A percentile compares a stretch with the other conserved stretches of the same genome.
These are phyloP conservation scores for Calonectria multiphialidica DNA, from an alignment of 2,329 filamentous ascomycete species.

Conservation along the genomic window DNA sequence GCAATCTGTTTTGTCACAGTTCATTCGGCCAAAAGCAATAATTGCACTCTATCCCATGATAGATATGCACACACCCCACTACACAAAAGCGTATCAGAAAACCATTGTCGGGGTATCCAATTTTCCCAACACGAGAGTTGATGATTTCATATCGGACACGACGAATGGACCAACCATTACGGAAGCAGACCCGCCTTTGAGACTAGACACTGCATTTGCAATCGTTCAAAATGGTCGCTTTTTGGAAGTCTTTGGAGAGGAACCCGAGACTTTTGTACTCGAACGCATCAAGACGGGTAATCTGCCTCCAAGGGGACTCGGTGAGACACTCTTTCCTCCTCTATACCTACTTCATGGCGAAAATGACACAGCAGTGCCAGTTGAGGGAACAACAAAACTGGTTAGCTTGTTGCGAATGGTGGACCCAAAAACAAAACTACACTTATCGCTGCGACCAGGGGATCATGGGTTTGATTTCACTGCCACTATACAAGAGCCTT, in stretches of 20 bases:
- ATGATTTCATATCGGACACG: neutral
- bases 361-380: neutral
- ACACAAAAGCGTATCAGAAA: slow-evolving; percentile 1
- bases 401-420: neutral
- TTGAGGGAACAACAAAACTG: slow-evolving; percentile 1
- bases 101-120: slow-evolving; percentile 12
- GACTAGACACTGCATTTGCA: neutral
- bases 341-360: neutral
- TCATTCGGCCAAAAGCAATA: slow-evolving; percentile 3
- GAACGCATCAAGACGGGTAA: neutral
- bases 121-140: neutral
- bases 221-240: slow-evolving; percentile 13
- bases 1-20: neutral
- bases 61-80: neutral
- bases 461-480: slow-evolving; percentile 11
- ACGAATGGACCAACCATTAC: neutral
- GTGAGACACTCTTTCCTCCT: neutral
- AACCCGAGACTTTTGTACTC: neutral
- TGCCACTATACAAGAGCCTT: neutral
- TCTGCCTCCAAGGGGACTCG: neutral
- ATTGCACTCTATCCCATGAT: slow-evolving; percentile 19
- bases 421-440: neutral
- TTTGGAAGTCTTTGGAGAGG: slow-evolving; percentile 1
- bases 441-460: neutral
- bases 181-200: neutral